Conservation (phyloP, 331 rosid genomes). For the Erythrophleum ivorense region DNA sequence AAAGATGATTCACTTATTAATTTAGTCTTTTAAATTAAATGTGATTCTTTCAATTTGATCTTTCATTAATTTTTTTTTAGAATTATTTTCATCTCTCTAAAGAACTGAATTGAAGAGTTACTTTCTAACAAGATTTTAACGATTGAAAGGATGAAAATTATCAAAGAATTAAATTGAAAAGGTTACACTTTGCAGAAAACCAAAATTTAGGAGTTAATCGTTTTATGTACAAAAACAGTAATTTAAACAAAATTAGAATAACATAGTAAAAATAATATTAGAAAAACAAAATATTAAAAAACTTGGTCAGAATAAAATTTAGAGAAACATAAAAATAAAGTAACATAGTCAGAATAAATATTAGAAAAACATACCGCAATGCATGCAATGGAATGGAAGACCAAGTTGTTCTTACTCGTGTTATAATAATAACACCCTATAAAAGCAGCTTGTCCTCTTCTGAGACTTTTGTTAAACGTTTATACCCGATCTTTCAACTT, state of each 20-base stretch:
- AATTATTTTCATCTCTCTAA: no score
- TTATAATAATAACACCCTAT: neutral
- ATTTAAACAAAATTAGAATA: neutral
- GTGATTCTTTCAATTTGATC: neutral
- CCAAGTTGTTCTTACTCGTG: neutral
- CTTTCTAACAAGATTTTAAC: neutral
- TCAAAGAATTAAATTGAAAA: neutral
- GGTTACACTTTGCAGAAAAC: no score
- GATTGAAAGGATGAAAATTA: neutral
- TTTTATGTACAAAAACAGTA: neutral
- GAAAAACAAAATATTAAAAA: neutral
- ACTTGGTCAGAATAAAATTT: neutral
- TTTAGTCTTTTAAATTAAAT: neutral
- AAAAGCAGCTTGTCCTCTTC: neutral
- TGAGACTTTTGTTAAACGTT: neutral
- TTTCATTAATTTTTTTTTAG: no score
- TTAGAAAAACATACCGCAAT: neutral
- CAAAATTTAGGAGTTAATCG: neutral
- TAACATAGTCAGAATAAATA: neutral
- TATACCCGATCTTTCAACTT: neutral
- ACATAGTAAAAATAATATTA: neutral
- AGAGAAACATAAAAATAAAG: neutral
- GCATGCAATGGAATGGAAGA: neutral
- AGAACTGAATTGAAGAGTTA: neutral
- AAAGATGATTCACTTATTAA: neutral